phyloP scores from a whole-genome alignment of 2,329 filamentous ascomycete genomes.

The Sporothrix globosa region DNA sequence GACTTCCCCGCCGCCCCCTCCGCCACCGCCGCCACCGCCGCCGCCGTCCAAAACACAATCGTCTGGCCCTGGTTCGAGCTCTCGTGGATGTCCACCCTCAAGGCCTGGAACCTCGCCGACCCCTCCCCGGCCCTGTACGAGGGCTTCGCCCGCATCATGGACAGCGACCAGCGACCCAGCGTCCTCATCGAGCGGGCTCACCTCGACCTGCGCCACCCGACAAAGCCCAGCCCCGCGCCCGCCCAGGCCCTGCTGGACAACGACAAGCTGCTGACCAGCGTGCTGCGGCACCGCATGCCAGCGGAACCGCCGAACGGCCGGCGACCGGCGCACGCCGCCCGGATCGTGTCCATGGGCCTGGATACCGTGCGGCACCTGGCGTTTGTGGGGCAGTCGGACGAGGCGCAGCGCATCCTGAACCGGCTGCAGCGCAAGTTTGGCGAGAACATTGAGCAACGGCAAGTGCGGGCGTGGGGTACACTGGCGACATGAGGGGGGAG shows the following conservation, averaged over 20 bases:
- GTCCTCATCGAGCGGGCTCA: constrained; percentile 56
- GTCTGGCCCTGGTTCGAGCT: constrained; percentile 52
- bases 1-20: constrained; percentile 44
- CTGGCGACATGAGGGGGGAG: neutral
- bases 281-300: constrained; percentile 28
- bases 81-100: constrained; percentile 58
- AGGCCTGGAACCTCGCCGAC: constrained; percentile 50
- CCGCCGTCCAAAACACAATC: constrained; percentile 42
- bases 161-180: constrained; percentile 44
- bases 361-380: constrained; percentile 54
- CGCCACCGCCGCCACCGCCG: constrained; percentile 33
- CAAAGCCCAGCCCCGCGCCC: constrained; percentile 51
- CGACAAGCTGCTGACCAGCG: constrained; percentile 36
- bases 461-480: neutral
- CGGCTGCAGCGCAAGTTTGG: constrained; percentile 36
- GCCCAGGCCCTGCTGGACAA: constrained; percentile 53
- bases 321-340: constrained; percentile 36
- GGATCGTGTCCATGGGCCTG: constrained; percentile 48
- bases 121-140: constrained; percentile 57
- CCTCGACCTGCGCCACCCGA: constrained; percentile 59
- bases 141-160: constrained; percentile 54
- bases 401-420: constrained; percentile 48
- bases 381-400: constrained; percentile 46
- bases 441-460: constrained; percentile 15
- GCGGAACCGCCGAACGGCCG: constrained; percentile 38